A percentile compares a stretch with the other conserved stretches of the same genome.
phyloP scores from a whole-genome alignment of 2,329 filamentous ascomycete genomes.

The Plectosphaerella sp. region DNA sequence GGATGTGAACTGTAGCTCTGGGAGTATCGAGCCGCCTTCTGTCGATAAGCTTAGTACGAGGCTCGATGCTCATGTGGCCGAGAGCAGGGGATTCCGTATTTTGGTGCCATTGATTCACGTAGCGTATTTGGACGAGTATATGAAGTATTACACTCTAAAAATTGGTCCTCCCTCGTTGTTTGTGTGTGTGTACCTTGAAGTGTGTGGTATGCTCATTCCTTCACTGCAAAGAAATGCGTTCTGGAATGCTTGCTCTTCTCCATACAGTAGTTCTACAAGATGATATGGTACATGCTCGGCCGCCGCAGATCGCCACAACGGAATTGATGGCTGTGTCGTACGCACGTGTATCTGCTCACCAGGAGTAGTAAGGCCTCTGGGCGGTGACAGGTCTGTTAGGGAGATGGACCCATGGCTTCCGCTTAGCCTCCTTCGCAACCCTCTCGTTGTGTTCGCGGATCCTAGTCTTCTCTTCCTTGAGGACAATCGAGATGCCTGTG shows the following conservation, averaged over 20 bases:
- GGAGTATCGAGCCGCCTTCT: too few relatives aligned
- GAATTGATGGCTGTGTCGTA: too few relatives aligned
- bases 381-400: conserved; percentile 80
- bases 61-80: too few relatives aligned
- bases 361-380: conserved; percentile 87
- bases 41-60: too few relatives aligned
- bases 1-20: background rate
- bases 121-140: too few relatives aligned
- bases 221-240: too few relatives aligned
- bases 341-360: conserved; percentile 54
- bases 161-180: too few relatives aligned
- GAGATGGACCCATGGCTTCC: conserved; percentile 81
- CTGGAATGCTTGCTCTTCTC: background rate
- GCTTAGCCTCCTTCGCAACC: conserved; percentile 67
- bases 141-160: too few relatives aligned
- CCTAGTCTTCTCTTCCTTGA: conserved; percentile 92
- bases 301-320: background rate
- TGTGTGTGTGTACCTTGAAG: too few relatives aligned
- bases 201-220: too few relatives aligned
- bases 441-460: conserved; percentile 76
- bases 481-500: conserved; percentile 69
- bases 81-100: too few relatives aligned
- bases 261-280: conserved; percentile 2
- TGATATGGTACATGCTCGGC: background rate
- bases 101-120: too few relatives aligned